Evolutionary conservation across 2,329 filamentous ascomycete genomes (phyloP).

Genomic region (Penicillium sp.): DNA sequence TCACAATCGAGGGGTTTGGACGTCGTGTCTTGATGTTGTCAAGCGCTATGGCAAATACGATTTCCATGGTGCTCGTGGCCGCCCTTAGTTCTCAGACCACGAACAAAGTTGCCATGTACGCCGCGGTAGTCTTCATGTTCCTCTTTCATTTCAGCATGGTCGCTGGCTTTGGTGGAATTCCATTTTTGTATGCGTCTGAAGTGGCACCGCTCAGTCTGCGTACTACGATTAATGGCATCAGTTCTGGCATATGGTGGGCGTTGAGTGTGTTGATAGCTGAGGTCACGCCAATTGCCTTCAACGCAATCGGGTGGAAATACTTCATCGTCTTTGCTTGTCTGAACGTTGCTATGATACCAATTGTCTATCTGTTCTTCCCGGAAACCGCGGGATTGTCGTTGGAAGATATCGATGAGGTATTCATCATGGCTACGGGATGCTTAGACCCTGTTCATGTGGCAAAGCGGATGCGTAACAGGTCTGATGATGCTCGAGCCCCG

Average conservation of each 20-base stretch:
- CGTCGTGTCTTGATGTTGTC: slow-evolving; percentile 14
- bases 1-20: slow-evolving; percentile 17
- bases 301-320: slow-evolving; percentile 49
- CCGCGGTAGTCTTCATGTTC: slow-evolving; percentile 57
- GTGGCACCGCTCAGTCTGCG: slow-evolving; percentile 47
- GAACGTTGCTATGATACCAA: slow-evolving; percentile 35
- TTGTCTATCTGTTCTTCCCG: slow-evolving; percentile 41
- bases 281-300: slow-evolving; percentile 40
- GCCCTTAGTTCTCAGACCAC: slow-evolving; percentile 14
- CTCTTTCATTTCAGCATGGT: slow-evolving; percentile 62
- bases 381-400: slow-evolving; percentile 41
- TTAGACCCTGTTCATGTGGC: not conserved
- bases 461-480: not conserved
- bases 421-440: not conserved
- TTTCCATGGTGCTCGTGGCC: slow-evolving; percentile 15
- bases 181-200: slow-evolving; percentile 61
- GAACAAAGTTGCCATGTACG: slow-evolving; percentile 13
- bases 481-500: no score
- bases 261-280: slow-evolving; percentile 41
- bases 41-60: slow-evolving; percentile 11
- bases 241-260: slow-evolving; percentile 47
- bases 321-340: slow-evolving; percentile 48
- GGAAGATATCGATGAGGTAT: slow-evolving; percentile 39
- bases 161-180: slow-evolving; percentile 59
- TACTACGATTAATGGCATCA: slow-evolving; percentile 56